Conservation (phyloP, 495 filamentous ascomycete genomes). For the Penicillium goetzii region DNA sequence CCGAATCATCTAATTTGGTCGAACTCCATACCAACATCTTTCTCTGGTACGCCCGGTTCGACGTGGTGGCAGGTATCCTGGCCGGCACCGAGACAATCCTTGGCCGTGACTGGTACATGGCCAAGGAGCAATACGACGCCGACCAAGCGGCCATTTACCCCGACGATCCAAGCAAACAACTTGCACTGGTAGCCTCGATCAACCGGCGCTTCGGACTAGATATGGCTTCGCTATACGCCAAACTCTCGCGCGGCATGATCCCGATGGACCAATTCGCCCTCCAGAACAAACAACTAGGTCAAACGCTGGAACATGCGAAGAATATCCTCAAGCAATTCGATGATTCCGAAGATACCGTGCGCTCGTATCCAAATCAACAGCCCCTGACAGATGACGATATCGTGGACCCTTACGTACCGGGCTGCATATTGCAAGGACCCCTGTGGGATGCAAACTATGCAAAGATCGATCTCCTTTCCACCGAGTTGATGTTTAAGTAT, state of each 20-base stretch:
- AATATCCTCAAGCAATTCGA: conserved; percentile 61
- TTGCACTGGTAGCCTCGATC: conserved; percentile 64
- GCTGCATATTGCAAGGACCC: conserved; percentile 65
- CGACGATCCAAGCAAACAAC: conserved; percentile 63
- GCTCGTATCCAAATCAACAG: conserved; percentile 55
- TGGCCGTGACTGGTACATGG: conserved; percentile 78
- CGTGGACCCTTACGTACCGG: conserved; percentile 71
- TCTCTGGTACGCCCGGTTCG: conserved; percentile 87
- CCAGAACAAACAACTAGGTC: conserved; percentile 61
- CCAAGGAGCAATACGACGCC: conserved; percentile 63
- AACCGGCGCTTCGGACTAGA: conserved; percentile 78
- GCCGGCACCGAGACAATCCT: conserved; percentile 76
- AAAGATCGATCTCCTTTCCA: conserved; percentile 75
- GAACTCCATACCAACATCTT: conserved; percentile 71
- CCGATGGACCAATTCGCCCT: conserved; percentile 64
- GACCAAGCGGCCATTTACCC: conserved; percentile 63
- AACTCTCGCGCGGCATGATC: conserved; percentile 62
- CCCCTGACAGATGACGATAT: conserved; percentile 64
- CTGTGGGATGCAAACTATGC: conserved; percentile 75
- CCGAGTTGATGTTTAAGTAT: conserved; percentile 79
- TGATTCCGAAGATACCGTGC: conserved; percentile 60
- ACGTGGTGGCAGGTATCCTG: conserved; percentile 81
- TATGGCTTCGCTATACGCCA: conserved; percentile 78
- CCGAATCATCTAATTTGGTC: conserved; percentile 72
- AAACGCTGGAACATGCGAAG: conserved; percentile 59